Conservation (phyloP, 2,329 filamentous ascomycete genomes). For the Cladosporium halotolerans region DNA sequence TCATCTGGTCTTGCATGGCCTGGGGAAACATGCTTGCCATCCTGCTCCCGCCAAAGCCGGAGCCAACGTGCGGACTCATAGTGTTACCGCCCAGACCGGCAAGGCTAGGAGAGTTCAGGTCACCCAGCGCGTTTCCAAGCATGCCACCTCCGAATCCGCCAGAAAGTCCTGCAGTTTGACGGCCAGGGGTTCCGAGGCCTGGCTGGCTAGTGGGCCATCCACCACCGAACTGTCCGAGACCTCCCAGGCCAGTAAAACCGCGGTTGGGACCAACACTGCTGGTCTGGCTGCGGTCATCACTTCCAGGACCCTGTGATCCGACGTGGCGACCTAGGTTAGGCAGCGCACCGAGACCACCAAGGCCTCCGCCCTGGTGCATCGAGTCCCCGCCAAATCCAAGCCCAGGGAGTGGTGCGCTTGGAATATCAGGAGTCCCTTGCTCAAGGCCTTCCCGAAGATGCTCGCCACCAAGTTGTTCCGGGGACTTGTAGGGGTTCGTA, state of each 20-base stretch:
- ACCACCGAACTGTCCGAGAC: slow-evolving; percentile 38
- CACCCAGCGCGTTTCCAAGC: slow-evolving; percentile 61
- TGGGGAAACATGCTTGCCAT: slow-evolving; percentile 74
- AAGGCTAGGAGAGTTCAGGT: slow-evolving; percentile 69
- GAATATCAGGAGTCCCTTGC: slow-evolving; percentile 23
- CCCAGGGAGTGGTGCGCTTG: slow-evolving; percentile 40
- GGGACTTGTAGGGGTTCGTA: slow-evolving; percentile 94
- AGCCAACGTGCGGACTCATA: slow-evolving; percentile 48
- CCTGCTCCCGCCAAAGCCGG: slow-evolving; percentile 38
- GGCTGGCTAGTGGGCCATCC: slow-evolving; percentile 57
- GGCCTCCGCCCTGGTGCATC: slow-evolving; percentile 23
- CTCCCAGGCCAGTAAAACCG: slow-evolving; percentile 58
- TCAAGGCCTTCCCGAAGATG: slow-evolving; percentile 38
- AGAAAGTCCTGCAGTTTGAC: slow-evolving; percentile 48
- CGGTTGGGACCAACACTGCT: slow-evolving; percentile 75
- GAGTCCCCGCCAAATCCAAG: slow-evolving; percentile 33
- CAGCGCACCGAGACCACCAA: slow-evolving; percentile 28
- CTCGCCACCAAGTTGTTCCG: slow-evolving; percentile 65
- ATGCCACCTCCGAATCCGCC: slow-evolving; percentile 49
- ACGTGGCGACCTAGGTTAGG: slow-evolving; percentile 32
- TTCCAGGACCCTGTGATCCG: slow-evolving; percentile 54
- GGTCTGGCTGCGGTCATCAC: slow-evolving; percentile 79
- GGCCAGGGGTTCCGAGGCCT: slow-evolving; percentile 66
- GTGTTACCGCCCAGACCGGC: slow-evolving; percentile 57
- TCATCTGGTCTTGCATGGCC: slow-evolving; percentile 88